Base-by-base conservation (phyloP, 805 yeast genomes). In the Kodamaea fukazawae region DNA sequence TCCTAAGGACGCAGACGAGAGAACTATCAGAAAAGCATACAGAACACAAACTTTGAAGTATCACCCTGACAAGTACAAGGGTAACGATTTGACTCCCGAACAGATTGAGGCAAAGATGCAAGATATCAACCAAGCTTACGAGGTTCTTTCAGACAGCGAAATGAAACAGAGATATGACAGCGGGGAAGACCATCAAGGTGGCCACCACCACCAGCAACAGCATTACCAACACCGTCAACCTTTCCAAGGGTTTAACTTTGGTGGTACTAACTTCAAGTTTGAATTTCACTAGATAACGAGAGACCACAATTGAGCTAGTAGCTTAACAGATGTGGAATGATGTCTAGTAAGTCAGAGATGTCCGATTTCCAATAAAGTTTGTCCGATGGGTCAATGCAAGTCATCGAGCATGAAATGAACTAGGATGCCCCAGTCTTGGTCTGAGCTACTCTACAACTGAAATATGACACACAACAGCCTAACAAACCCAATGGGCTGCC, bases 51-150 rank as follows among this genome's bases (percentile, higher is more conserved):
- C 93, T 26, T 82, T 83, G 54, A 80, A 80, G 55, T 87, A 75
- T 59, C 99, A 91, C 57, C 99, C 99, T 0, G 99, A 91, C 62
- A 93, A 91, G 59, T 82, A 86, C 56, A 80, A 79, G 52, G 70
- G 71, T 1, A 81, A 79, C 26, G 86, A 82, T 28, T 58, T 83
- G 44, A 70, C 81, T 7, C 73, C 77, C 20, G 86, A 81, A 23
- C 76, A 83, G 43, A 83, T 84, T 27, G 96, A 88, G 60, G 69
- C 69, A 36, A 86, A 85, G 53, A 93, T 91, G 90, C 88, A 95
- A 34, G 90, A 83, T 40, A 86, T 91, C 47, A 93, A 91, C 61
- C 87, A 85, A 55, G 98, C 98, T 0, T 89, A 93, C 60, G 97
- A 89, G 57, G 81, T 83, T 2, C 69, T 91, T 27, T 76, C 89